Evolutionary conservation across 139 green algal species (phyloP).

Genomic region (Choricystis sp.): DNA sequence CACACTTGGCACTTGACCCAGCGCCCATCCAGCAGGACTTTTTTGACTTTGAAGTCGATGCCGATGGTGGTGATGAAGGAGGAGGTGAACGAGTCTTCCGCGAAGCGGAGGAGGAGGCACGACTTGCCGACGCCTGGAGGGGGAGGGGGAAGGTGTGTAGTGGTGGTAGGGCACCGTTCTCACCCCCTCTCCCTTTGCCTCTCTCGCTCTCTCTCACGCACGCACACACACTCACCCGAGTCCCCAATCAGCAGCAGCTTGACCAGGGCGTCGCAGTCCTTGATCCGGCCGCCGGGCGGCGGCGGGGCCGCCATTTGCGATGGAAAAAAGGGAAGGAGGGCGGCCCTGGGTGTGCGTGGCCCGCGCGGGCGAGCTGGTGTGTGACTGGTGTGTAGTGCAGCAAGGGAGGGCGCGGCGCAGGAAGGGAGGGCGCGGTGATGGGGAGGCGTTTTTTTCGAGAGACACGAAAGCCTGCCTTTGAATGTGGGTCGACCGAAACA

Average conservation of each 20-base stretch:
- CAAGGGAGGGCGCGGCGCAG: no score
- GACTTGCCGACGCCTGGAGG: conserved; percentile 86
- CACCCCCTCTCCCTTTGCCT: no score
- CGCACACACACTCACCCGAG: conserved; percentile 42
- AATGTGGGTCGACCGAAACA: no score
- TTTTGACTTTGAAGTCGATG: conserved; percentile 99
- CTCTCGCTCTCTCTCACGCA: background rate
- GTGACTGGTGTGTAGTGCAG: no score
- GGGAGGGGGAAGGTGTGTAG: background rate
- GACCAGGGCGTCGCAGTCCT: conserved; percentile 86
- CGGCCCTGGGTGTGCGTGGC: no score
- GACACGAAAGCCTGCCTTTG: no score
- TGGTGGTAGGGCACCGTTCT: background rate
- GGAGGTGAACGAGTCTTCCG: conserved; percentile 88
- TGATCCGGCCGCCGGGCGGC: background rate
- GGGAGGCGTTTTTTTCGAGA: no score
- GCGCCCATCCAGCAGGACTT: conserved; percentile 81
- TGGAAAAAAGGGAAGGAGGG: no score
- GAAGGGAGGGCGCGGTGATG: no score
- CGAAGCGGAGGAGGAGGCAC: conserved; percentile 88
- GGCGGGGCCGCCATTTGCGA: no score
- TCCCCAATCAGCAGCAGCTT: conserved; percentile 95
- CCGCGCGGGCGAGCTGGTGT: no score
- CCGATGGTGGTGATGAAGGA: conserved; percentile 98
- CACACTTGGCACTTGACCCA: conserved; percentile 97